Evolutionary conservation across 2,329 filamentous ascomycete species (phyloP).

Genomic region (Nemania sp.): DNA sequence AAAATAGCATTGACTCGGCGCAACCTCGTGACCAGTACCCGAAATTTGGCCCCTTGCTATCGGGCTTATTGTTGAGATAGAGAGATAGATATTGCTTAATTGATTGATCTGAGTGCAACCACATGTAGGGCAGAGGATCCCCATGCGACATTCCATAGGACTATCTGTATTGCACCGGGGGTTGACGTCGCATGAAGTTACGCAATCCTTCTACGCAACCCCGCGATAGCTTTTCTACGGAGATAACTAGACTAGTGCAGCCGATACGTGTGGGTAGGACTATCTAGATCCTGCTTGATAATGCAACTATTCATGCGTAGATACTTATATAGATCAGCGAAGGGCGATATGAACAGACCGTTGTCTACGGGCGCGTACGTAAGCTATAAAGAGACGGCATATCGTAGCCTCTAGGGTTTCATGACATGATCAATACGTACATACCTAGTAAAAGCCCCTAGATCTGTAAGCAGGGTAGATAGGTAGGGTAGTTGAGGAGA

Average conservation of each 20-base stretch:
- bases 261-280: not conserved
- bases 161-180: constrained; percentile 16
- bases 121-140: not conserved
- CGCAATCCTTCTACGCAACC: constrained; percentile 23
- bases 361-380: not conserved
- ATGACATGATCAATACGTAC: not conserved
- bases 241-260: not conserved
- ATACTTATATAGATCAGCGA: not conserved
- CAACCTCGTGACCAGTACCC: not conserved
- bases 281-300: constrained; percentile 7
- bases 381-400: constrained; percentile 10
- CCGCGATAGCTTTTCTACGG: constrained; percentile 7
- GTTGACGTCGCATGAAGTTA: constrained; percentile 25
- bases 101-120: not conserved
- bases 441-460: no score
- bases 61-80: constrained; percentile 1
- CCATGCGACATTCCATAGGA: constrained; percentile 19
- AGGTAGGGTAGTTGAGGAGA: constrained; percentile 13
- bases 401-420: not conserved
- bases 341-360: not conserved
- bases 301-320: no score
- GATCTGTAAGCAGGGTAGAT: not conserved
- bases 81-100: not conserved
- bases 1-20: not conserved
- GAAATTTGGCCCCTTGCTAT: not conserved